Evolutionary conservation across 164 flowering plant genomes (phyloP).

Genomic region (Amborella trichopoda): DNA sequence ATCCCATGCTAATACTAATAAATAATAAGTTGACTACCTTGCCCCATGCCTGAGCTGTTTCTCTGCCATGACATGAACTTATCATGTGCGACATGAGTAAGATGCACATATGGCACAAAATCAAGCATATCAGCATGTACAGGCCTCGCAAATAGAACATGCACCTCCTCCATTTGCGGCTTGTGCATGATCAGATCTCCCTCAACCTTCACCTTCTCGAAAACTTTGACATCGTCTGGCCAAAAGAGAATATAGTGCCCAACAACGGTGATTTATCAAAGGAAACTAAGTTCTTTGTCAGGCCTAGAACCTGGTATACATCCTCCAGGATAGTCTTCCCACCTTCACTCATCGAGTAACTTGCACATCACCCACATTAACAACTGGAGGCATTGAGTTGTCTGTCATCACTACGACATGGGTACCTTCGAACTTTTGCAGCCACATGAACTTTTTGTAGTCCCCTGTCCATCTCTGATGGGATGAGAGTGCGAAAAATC

Average conservation of each 20-base stretch:
- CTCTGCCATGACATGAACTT: background rate
- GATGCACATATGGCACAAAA: background rate
- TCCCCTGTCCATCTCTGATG: background rate
- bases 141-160: background rate
- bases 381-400: background rate
- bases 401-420: background rate
- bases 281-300: background rate
- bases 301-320: background rate
- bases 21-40: no score
- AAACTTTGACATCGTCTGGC: background rate
- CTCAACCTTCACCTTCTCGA: background rate
- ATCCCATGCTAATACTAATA: no score
- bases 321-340: background rate
- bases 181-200: background rate
- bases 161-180: background rate
- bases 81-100: background rate
- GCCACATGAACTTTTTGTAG: background rate
- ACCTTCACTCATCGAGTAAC: no score
- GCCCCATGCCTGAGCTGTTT: no score
- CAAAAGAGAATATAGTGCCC: background rate
- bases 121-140: background rate
- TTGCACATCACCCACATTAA: background rate
- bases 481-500: background rate
- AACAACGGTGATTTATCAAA: background rate
- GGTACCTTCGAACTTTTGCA: background rate